These are phyloP conservation scores for Leucocoprinus leucothites DNA, from an alignment of 768 basidiomycete genomes.

Conservation along the genomic window DNA sequence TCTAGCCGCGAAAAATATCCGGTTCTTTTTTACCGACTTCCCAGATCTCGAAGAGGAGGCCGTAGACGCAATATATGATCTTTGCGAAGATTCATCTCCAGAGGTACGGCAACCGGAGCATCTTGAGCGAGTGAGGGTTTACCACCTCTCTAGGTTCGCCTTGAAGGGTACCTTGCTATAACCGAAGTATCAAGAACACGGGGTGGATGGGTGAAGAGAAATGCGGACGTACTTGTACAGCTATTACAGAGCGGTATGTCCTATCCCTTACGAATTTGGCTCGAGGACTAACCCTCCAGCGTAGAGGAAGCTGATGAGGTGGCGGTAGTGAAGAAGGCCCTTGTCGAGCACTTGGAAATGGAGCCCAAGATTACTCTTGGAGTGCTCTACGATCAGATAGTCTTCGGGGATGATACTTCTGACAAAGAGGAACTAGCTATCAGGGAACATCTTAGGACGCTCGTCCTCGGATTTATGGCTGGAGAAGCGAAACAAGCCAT, in stretches of 20 bases:
- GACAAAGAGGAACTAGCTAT: constrained; percentile 59
- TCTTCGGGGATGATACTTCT: constrained; percentile 43
- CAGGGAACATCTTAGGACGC: constrained; percentile 51
- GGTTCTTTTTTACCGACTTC: constrained; percentile 59
- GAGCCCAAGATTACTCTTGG: constrained; percentile 57
- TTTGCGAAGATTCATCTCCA: constrained; percentile 66
- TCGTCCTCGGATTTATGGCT: constrained; percentile 60
- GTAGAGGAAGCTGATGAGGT: constrained; percentile 69
- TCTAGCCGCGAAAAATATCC: constrained; percentile 56
- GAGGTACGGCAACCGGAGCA: constrained; percentile 33
- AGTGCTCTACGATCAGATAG: constrained; percentile 68
- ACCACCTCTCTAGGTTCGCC: constrained; percentile 49
- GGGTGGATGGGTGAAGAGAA: constrained; percentile 61
- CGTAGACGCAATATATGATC: constrained; percentile 75
- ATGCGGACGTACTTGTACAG: constrained; percentile 74
- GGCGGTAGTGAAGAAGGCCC: constrained; percentile 53
- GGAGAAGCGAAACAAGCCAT: constrained; percentile 47
- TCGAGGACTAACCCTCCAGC: background rate
- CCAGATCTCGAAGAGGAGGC: constrained; percentile 71
- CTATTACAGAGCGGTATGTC: constrained; percentile 68
- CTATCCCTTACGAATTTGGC: background rate
- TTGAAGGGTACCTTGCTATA: constrained; percentile 64
- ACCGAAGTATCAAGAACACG: constrained; percentile 43
- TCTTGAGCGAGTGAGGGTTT: background rate
- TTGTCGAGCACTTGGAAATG: constrained; percentile 61